Base-by-base conservation (phyloP, 192 early-diverging fungal genomes). In the Chytriomyces confervae region DNA sequence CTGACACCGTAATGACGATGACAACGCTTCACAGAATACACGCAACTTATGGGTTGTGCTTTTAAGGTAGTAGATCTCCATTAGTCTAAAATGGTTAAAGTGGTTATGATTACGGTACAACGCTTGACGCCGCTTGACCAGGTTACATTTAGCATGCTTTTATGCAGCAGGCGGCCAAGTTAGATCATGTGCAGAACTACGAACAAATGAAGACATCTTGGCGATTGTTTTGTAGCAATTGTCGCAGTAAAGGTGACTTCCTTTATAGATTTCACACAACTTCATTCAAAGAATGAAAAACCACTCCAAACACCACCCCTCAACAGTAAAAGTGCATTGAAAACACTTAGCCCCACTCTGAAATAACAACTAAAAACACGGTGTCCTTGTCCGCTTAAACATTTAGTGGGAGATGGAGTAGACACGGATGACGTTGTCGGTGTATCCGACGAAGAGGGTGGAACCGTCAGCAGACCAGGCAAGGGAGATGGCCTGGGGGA, bases 401-500 rank as follows among this genome's bases (percentile, higher is more conserved):
- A 20, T 61, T 20, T 70, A 63, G 53, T 80, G 85, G 72, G 71
- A 79, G 49, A 86, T 81, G 44, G 75, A 62, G 82, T 82, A 87
- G 75, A 84, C 84, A 64, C 84, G 80, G 82, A 92, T 94, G 80
- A 93, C 88, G 85, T 92, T 92, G 87, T 96, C 97, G 76, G 96
- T 94, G 95, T 97, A 99, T 77, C 97, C 97, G 89, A 95, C 91
- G 86, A 97, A 98, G 84, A 99, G 90, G 61, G 95, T 95, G 85
- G 93, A 92, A 84, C 97, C 97, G 88, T 99, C 97, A 57, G 96
- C 92, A 78, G 94, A 96, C 97, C 97, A 99, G 84, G 96, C 95
- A 65, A 99, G 90, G 84, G 95, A 97, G 86, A 98, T 91, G 88
- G 94, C 95, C 86, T 96, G 89, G 79, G 95, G 95, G 76, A 89